phyloP scores from a whole-genome alignment of 345 rosid genomes.

The Populus pruinosa region DNA sequence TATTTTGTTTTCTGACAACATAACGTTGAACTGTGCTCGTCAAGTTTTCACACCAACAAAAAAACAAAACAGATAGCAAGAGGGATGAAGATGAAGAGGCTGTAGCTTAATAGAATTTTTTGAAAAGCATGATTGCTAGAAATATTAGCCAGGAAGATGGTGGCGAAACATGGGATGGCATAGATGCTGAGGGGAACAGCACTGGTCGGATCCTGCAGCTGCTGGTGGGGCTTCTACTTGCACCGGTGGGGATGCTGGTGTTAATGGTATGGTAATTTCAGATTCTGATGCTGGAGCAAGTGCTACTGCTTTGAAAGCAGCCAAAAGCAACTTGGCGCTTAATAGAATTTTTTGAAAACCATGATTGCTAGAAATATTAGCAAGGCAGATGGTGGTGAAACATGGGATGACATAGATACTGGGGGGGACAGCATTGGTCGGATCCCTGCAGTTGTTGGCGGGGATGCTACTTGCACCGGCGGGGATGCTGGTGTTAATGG shows the following conservation, averaged over 20 bases:
- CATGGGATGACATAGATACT: slow-evolving; percentile 15
- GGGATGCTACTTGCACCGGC: slow-evolving; percentile 19
- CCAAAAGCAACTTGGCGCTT: not conserved
- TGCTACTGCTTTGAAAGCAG: slow-evolving; percentile 45
- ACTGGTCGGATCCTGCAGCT: slow-evolving; percentile 37
- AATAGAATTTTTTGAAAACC: slow-evolving; percentile 8
- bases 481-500: slow-evolving; percentile 30
- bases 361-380: slow-evolving; percentile 15
- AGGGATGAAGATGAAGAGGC: not conserved
- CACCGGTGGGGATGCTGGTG: slow-evolving; percentile 31
- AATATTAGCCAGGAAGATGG: slow-evolving; percentile 14
- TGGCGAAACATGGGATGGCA: slow-evolving; percentile 10
- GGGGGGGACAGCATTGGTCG: slow-evolving; percentile 40
- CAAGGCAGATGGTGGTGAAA: slow-evolving; percentile 10
- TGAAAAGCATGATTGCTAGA: slow-evolving; percentile 11
- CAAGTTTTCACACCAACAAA: not conserved
- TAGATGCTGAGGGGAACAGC: slow-evolving; percentile 29
- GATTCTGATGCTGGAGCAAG: slow-evolving; percentile 31
- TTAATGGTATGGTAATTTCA: slow-evolving; percentile 8
- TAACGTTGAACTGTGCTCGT: not conserved
- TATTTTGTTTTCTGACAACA: not conserved
- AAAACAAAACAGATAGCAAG: not conserved
- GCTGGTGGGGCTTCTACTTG: slow-evolving; percentile 23
- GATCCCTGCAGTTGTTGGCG: slow-evolving; percentile 25
- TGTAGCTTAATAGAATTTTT: not conserved